phyloP scores from a whole-genome alignment of 495 filamentous ascomycete genomes.

The Chlorociboria aeruginascens region DNA sequence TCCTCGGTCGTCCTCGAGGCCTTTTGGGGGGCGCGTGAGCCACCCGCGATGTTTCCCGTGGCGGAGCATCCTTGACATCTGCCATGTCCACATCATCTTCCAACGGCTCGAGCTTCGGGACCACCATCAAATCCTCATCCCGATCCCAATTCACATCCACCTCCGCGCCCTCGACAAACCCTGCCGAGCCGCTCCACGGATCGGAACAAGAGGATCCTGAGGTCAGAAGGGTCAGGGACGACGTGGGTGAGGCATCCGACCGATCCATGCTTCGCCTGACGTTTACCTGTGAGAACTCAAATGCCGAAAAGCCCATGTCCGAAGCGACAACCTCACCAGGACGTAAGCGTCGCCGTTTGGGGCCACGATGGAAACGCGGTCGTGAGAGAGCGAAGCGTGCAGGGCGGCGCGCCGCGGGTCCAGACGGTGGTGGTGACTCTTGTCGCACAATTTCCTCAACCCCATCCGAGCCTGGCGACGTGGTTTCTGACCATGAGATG shows the following conservation, averaged over 20 bases:
- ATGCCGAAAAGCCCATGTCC: not conserved
- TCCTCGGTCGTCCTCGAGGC: slow-evolving; percentile 70
- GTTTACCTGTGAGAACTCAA: slow-evolving; percentile 2
- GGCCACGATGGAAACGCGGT: slow-evolving; percentile 1
- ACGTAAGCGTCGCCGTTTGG: slow-evolving; percentile 5
- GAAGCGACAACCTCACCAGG: no score
- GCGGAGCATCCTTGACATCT: slow-evolving; percentile 5
- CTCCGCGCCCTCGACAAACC: slow-evolving; percentile 14
- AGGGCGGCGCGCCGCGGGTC: no score
- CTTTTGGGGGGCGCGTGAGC: slow-evolving; percentile 30
- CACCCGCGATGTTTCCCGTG: not conserved
- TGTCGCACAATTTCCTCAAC: slow-evolving; percentile 16
- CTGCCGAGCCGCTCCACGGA: slow-evolving; percentile 15
- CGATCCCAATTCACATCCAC: slow-evolving; percentile 12
- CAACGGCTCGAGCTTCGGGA: slow-evolving; percentile 14
- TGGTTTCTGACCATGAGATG: slow-evolving; percentile 7
- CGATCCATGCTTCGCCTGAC: slow-evolving; percentile 12
- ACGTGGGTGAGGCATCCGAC: slow-evolving; percentile 11
- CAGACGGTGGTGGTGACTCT: not conserved
- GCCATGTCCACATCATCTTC: slow-evolving; percentile 19
- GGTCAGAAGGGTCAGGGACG: slow-evolving; percentile 14
- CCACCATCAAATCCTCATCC: slow-evolving; percentile 7
- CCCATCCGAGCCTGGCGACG: slow-evolving; percentile 7
- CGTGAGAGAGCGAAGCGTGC: not conserved
- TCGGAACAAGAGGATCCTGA: slow-evolving; percentile 16